phyloP scores from a whole-genome alignment of 495 filamentous ascomycete genomes.

The Diplogelasinospora grovesii region DNA sequence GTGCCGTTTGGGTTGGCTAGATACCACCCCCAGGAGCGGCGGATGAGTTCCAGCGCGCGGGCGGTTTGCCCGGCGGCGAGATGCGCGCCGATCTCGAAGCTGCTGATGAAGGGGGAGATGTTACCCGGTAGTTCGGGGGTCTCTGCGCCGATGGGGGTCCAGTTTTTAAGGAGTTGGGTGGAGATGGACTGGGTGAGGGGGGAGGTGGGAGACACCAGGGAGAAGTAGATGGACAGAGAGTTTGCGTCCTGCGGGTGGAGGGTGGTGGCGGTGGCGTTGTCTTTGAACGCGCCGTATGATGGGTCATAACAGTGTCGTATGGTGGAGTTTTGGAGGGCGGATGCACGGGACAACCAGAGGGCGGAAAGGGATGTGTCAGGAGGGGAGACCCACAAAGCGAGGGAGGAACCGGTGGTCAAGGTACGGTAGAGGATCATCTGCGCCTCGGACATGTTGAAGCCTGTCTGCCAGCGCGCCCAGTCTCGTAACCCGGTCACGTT shows the following conservation, averaged over 20 bases:
- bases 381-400: conserved; percentile 43
- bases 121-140: conserved; percentile 50
- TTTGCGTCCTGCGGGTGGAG: conserved; percentile 3
- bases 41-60: conserved; percentile 54
- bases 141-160: background rate
- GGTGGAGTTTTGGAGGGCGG: conserved; percentile 34
- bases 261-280: conserved; percentile 41
- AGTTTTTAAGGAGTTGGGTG: background rate
- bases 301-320: conserved; percentile 46
- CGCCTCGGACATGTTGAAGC: conserved; percentile 47
- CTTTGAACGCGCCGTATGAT: conserved; percentile 48
- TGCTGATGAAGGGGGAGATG: conserved; percentile 57
- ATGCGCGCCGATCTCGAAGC: conserved; percentile 59
- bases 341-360: conserved; percentile 37
- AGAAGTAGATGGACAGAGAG: background rate
- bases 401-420: conserved; percentile 40
- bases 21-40: conserved; percentile 57
- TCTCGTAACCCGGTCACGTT: conserved; percentile 50
- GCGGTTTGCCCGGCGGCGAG: conserved; percentile 43
- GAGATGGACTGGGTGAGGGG: background rate
- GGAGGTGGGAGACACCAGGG: background rate
- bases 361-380: conserved; percentile 35
- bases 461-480: conserved; percentile 51
- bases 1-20: conserved; percentile 55
- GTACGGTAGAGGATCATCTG: conserved; percentile 54